These are phyloP conservation scores for Fusarium nelsonii DNA, from an alignment of 2,329 filamentous ascomycete species.

Conservation along the genomic window DNA sequence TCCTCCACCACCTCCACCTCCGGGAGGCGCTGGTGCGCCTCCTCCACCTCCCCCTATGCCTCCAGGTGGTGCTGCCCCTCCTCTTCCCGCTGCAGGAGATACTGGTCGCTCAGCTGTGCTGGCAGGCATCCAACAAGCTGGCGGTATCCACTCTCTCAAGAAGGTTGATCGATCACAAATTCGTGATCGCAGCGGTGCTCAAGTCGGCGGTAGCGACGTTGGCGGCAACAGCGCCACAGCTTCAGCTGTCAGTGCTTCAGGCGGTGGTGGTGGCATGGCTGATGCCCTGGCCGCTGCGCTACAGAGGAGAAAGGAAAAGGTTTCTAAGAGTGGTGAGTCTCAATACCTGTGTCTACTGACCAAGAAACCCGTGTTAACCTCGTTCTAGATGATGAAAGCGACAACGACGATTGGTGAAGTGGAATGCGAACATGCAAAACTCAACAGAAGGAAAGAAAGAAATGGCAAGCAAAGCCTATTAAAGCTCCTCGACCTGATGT, in stretches of 20 bases:
- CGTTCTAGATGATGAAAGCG: slow-evolving; percentile 76
- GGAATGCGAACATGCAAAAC: slow-evolving; percentile 7
- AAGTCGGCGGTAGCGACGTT: slow-evolving; percentile 66
- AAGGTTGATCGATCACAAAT: slow-evolving; percentile 80
- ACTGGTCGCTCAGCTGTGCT: slow-evolving; percentile 70
- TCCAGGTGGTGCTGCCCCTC: slow-evolving; percentile 35
- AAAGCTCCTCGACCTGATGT: slow-evolving; percentile 19
- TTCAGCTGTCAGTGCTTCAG: slow-evolving; percentile 63
- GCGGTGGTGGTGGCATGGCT: slow-evolving; percentile 76
- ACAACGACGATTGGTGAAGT: slow-evolving; percentile 78
- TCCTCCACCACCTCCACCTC: slow-evolving; percentile 65
- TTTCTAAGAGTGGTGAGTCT: slow-evolving; percentile 90
- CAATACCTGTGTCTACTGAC: background rate
- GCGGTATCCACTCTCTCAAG: slow-evolving; percentile 75
- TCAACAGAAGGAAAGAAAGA: slow-evolving; percentile 30
- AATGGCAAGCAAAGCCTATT: slow-evolving; percentile 17
- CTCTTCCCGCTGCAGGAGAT: slow-evolving; percentile 60
- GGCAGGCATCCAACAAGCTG: slow-evolving; percentile 78
- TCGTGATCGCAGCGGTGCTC: slow-evolving; percentile 75
- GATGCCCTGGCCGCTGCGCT: slow-evolving; percentile 84
- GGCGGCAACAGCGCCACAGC: slow-evolving; percentile 66
- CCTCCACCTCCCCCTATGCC: slow-evolving; percentile 49
- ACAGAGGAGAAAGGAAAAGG: slow-evolving; percentile 90
- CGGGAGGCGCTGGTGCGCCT: slow-evolving; percentile 51
- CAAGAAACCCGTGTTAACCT: slow-evolving; percentile 20